A percentile compares a stretch with the other conserved stretches of the same genome.
Conservation (phyloP, 148 eudicot genomes). For the Chenopodium berlandieri region DNA sequence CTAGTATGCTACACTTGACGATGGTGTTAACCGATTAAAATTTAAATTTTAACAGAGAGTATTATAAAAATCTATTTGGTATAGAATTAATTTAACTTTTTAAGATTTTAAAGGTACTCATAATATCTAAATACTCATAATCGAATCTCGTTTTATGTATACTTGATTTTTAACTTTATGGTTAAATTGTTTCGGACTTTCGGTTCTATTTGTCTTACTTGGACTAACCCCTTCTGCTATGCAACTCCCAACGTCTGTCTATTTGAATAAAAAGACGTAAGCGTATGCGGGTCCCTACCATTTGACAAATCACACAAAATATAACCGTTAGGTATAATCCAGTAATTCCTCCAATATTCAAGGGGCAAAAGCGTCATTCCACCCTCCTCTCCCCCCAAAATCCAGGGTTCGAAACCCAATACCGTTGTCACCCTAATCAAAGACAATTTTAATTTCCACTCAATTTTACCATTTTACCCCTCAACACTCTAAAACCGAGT, state of each 20-base stretch:
- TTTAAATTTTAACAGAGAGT: too few relatives aligned
- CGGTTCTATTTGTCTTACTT: too few relatives aligned
- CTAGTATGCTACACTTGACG: too few relatives aligned
- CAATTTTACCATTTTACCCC: conserved; percentile 26
- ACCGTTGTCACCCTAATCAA: conserved; percentile 15
- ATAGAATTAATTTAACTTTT: too few relatives aligned
- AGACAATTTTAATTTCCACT: conserved; percentile 19
- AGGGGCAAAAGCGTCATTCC: conserved; percentile 16
- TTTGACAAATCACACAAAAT: conserved; percentile 29
- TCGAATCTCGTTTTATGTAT: too few relatives aligned
- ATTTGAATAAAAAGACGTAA: conserved; percentile 11
- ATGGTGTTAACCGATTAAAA: too few relatives aligned
- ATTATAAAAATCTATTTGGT: too few relatives aligned
- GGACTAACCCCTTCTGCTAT: not conserved
- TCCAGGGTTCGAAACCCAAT: conserved; percentile 33
- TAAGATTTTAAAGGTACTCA: too few relatives aligned
- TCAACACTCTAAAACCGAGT: not conserved
- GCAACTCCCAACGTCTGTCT: not conserved
- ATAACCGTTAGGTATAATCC: conserved; percentile 36
- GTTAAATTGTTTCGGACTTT: too few relatives aligned
- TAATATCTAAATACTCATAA: too few relatives aligned
- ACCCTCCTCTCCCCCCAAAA: conserved; percentile 36
- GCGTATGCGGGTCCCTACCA: conserved; percentile 20
- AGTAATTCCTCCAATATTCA: conserved; percentile 12
- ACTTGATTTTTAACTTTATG: too few relatives aligned